Evolutionary conservation across 768 basidiomycete species (phyloP).

Genomic region (Termitomyces sp.): DNA sequence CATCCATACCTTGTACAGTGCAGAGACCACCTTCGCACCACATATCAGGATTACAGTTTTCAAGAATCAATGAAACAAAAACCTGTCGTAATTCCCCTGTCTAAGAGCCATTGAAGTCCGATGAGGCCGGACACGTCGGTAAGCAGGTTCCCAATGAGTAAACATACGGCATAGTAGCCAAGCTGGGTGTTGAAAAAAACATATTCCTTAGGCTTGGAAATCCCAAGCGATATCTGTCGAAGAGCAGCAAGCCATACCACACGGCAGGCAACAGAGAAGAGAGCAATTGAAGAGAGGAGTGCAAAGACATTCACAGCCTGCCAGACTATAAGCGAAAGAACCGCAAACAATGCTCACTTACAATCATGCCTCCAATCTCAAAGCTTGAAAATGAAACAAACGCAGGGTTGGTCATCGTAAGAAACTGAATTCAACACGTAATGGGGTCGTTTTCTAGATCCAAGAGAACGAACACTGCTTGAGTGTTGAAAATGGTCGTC

Average conservation of each 20-base stretch:
- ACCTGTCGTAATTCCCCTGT: slow-evolving; percentile 48
- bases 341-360: slow-evolving; percentile 19
- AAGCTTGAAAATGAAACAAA: slow-evolving; percentile 30
- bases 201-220: slow-evolving; percentile 36
- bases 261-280: slow-evolving; percentile 46
- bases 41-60: background rate
- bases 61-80: slow-evolving; percentile 11
- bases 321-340: background rate
- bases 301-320: slow-evolving; percentile 53
- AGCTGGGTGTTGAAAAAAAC: slow-evolving; percentile 71
- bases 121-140: slow-evolving; percentile 51
- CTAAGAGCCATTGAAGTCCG: slow-evolving; percentile 44
- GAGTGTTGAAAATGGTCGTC: slow-evolving; percentile 27
- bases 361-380: slow-evolving; percentile 33
- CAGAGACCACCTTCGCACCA: slow-evolving; percentile 41
- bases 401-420: slow-evolving; percentile 12
- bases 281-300: slow-evolving; percentile 47
- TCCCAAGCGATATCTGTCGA: slow-evolving; percentile 23
- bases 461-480: background rate
- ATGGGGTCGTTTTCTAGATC: slow-evolving; percentile 5
- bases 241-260: slow-evolving; percentile 42
- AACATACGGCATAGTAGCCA: slow-evolving; percentile 62
- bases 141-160: slow-evolving; percentile 57
- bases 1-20: slow-evolving; percentile 51
- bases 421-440: slow-evolving; percentile 6